These are phyloP conservation scores for Plectranthus barbatus DNA, from an alignment of 257 asterid genomes.

Conservation along the genomic window DNA sequence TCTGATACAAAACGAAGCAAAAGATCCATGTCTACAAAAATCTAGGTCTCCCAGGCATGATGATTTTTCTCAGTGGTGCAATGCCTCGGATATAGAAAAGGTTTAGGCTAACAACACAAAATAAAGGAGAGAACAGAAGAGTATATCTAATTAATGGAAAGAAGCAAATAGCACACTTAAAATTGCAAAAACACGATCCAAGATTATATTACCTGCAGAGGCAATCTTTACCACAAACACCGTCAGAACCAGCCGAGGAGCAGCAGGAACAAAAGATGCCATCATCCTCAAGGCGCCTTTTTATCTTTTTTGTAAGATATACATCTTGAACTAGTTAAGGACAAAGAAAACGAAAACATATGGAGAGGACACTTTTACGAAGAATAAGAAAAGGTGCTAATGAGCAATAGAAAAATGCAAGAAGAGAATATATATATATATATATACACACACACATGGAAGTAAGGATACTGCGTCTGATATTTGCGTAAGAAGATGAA, in stretches of 20 bases:
- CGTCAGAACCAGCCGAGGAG: conserved; percentile 56
- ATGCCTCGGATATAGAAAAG: not conserved
- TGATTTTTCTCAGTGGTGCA: not conserved
- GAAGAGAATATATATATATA: too few species aligned
- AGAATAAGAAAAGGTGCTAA: not conserved
- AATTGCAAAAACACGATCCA: not conserved
- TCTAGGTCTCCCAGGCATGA: not conserved
- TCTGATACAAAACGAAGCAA: not conserved
- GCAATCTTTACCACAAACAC: conserved; percentile 79
- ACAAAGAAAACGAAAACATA: conserved; percentile 5
- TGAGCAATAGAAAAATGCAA: not conserved
- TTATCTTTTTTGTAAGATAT: conserved; percentile 70
- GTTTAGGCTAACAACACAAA: not conserved
- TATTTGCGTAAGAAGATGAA: conserved; percentile 57
- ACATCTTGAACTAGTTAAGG: conserved; percentile 59
- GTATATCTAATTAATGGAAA: not conserved
- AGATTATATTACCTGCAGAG: conserved; percentile 63
- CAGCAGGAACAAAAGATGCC: conserved; percentile 88
- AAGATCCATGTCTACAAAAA: not conserved
- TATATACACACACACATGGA: not conserved
- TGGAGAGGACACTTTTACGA: not conserved
- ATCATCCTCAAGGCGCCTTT: conserved; percentile 77
- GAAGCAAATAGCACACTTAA: conserved; percentile 6
- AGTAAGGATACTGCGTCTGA: conserved; percentile 85
- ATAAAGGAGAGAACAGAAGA: too few species aligned